Base-by-base conservation (phyloP, 2,329 filamentous ascomycete genomes). In the Talaromyces marneffei region DNA sequence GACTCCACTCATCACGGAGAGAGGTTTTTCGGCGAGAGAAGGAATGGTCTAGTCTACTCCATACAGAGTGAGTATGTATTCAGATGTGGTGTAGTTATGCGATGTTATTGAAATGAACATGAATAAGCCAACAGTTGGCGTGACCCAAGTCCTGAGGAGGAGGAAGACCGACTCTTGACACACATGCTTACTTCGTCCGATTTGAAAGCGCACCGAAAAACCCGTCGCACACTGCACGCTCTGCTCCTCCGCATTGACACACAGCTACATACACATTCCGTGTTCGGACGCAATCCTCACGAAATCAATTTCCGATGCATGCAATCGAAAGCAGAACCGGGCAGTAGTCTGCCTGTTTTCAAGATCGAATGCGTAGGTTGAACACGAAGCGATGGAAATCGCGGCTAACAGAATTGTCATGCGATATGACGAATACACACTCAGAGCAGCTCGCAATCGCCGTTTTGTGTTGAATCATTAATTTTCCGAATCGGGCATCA, bases 141-240 rank as follows among this genome's bases (percentile, higher is more conserved):
- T 25, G 12, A 25, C 25, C 25, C 42, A 25, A 29, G 25, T 50
- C 27, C 4, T 48, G 44, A 53, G n/a, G 10, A 50, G 27, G 12
- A n/a, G n/a, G n/a, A n/a, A 35, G 29, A 25, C 29, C 23, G 31
- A 53, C 29, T 33, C 29, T 40, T 53, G 20, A 35, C 29, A 39
- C 20, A 37, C 18, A 39, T n/a, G 50, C 52, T 40, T 27, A 40
- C 16, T 25, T 27, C 4, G 35, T 40, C 18, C 23, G 18, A 44
- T 53, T 59, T 9, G 16, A 33, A 59, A 59, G 37, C 37, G 46
- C 46, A 59, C 57, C 57, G 57, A 53, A n/a, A 9, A 42, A 53
- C 37, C 44, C 57, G 57, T 59, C 57, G 57, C 57, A 53, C 56
- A 20, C n/a, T 59, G 57, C 44, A 59, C 33, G 46, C 27, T 23